Evolutionary conservation across 1,139 yeast species (phyloP), one percentile per base, ranked within the genome.

Genomic region (Williopsis jadinii): DNA sequence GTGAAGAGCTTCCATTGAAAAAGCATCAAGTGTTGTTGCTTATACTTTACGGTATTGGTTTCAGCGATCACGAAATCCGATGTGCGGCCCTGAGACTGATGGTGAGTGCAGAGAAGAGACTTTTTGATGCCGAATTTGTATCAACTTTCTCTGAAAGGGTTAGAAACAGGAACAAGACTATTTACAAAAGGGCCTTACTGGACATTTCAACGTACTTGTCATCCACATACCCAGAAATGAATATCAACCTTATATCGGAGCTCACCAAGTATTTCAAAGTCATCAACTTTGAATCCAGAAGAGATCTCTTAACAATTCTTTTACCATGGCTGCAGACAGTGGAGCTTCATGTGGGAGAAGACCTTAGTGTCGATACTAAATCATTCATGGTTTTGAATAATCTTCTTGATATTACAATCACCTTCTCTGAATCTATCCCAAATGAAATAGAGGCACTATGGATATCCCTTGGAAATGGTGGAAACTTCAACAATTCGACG

Each of bases 401-500:
- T 52, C 63, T 92, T 42, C 79, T 88, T 60, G 97, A 87, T 53
- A 82, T 92, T 35, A 86, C 97, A 0, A 79, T 87, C 35, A 77
- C 78, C 43, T 85, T 82, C 52, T 77, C 90, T 41, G 80, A 81
- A 35, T 68, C 71, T 12, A 77, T 86, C 52, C 85, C 86, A 38
- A 83, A 83, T 53, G 97, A 88, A 53, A 86, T 92, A 9, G 97
- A 90, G 58, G 95, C 95, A 0, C 63, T 92, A 32, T 94, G 99
- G 99, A 87, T 85, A 4, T 94, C 97, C 0, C 67, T 92, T 32
- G 95, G 95, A 2, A 78, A 78, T 41, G 83, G 82, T 5, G 68
- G 70, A n/a, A 74, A 75, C 32, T 71, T 79, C 10, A 72, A 70
- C 10, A 90, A 92, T 54, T 81, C 83, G 31, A 80, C 80, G 43